phyloP scores from a whole-genome alignment of 1,284 basidiomycete species.

The Cerrena zonata region DNA sequence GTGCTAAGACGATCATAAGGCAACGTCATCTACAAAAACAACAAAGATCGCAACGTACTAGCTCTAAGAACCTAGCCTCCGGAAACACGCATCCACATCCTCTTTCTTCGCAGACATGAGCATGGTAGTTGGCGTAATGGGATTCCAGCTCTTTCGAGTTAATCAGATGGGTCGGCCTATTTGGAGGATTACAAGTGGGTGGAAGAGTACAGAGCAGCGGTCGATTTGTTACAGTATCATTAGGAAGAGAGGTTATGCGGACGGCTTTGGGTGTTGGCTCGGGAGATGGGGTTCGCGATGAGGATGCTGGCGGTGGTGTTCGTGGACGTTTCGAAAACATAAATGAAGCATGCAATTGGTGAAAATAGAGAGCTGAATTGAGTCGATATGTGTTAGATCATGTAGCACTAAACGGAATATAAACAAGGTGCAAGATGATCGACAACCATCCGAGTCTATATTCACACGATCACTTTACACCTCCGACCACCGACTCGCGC shows the following conservation, averaged over 20 bases:
- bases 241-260: background rate
- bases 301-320: background rate
- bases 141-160: slow-evolving; percentile 65
- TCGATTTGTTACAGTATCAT: background rate
- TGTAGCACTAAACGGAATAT: too few species aligned
- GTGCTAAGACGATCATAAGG: too few species aligned
- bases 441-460: too few species aligned
- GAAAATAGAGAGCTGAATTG: too few species aligned
- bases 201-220: slow-evolving; percentile 61
- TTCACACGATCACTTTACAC: too few species aligned
- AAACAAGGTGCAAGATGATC: too few species aligned
- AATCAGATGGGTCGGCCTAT: slow-evolving; percentile 52
- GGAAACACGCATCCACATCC: slow-evolving; percentile 82
- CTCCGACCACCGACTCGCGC: too few species aligned
- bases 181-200: slow-evolving; percentile 71
- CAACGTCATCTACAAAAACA: too few species aligned
- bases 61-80: slow-evolving; percentile 65
- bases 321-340: slow-evolving; percentile 4
- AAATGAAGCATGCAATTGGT: too few species aligned
- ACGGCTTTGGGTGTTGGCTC: slow-evolving; percentile 9
- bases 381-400: too few species aligned
- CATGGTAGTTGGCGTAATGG: slow-evolving; percentile 79
- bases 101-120: slow-evolving; percentile 68
- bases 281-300: background rate
- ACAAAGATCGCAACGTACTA: too few species aligned